These are phyloP conservation scores for Aspergillus diversus DNA, from an alignment of 495 filamentous ascomycete species.

Conservation along the genomic window DNA sequence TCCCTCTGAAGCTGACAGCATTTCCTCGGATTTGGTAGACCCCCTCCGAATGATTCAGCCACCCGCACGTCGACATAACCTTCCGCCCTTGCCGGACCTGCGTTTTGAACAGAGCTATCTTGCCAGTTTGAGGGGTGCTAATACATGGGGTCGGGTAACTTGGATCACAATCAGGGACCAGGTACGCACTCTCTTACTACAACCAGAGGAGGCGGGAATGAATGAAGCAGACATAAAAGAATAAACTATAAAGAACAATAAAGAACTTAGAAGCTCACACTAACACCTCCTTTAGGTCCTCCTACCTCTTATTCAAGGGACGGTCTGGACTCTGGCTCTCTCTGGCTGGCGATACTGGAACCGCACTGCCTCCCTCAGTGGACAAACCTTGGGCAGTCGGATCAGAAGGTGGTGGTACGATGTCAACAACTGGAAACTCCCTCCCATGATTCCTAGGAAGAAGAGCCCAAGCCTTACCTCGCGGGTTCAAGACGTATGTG, in stretches of 20 bases:
- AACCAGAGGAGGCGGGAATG: too few relatives aligned
- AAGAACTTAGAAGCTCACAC: not conserved
- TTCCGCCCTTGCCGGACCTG: slow-evolving; percentile 89
- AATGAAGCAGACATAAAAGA: not conserved
- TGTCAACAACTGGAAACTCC: slow-evolving; percentile 83
- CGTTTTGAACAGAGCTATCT: slow-evolving; percentile 98
- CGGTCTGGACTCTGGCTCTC: slow-evolving; percentile 78
- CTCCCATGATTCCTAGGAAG: slow-evolving; percentile 32
- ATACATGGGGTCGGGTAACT: slow-evolving; percentile 73
- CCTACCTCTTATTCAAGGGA: slow-evolving; percentile 80
- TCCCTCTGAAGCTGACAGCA: slow-evolving; percentile 51
- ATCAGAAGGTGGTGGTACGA: slow-evolving; percentile 88
- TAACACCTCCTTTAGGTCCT: slow-evolving; percentile 59
- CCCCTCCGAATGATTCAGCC: slow-evolving; percentile 60
- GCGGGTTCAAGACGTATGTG: slow-evolving; percentile 55
- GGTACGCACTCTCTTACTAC: slow-evolving; percentile 47
- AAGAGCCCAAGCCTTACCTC: slow-evolving; percentile 39
- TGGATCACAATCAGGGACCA: slow-evolving; percentile 90
- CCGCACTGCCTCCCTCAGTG: slow-evolving; percentile 67
- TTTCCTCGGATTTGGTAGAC: slow-evolving; percentile 49
- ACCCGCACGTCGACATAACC: slow-evolving; percentile 52
- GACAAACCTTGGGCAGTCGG: slow-evolving; percentile 68
- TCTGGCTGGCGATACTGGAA: slow-evolving; percentile 87
- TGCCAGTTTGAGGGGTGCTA: slow-evolving; percentile 74
- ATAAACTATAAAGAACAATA: not conserved